These are phyloP conservation scores for Fusarium sp. DNA, from an alignment of 2,329 filamentous ascomycete species.

Conservation along the genomic window DNA sequence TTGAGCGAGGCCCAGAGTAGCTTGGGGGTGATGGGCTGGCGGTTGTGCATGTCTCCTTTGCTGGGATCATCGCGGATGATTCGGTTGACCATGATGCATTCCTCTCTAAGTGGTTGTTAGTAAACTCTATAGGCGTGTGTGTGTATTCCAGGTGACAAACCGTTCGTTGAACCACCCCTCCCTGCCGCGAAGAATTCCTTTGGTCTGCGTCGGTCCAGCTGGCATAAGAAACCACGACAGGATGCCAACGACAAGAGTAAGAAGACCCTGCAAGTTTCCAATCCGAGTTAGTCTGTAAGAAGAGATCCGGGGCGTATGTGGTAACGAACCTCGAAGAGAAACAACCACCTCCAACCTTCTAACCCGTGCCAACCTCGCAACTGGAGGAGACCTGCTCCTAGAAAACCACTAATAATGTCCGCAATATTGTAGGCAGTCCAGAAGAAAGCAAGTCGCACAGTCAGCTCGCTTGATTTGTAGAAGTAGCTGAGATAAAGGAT, in stretches of 20 bases:
- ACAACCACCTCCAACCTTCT: conserved; percentile 69
- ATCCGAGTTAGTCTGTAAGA: not conserved
- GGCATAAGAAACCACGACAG: conserved; percentile 41
- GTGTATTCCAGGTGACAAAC: not conserved
- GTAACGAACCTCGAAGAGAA: conserved; percentile 51
- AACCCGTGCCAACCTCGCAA: conserved; percentile 62
- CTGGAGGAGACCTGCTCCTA: conserved; percentile 62
- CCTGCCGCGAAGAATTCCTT: conserved; percentile 48
- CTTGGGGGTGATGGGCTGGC: conserved; percentile 56
- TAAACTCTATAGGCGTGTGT: not conserved
- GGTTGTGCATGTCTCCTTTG: conserved; percentile 70
- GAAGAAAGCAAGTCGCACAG: conserved; percentile 73
- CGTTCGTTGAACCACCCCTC: conserved; percentile 52
- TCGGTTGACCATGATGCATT: conserved; percentile 67
- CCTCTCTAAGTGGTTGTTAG: conserved; percentile 50
- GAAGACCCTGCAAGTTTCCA: conserved; percentile 23
- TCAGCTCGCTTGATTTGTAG: conserved; percentile 66
- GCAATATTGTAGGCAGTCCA: conserved; percentile 60
- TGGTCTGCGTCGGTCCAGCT: conserved; percentile 55
- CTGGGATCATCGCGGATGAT: conserved; percentile 65
- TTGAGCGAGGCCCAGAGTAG: conserved; percentile 61
- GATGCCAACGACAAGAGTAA: conserved; percentile 46
- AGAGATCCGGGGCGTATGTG: conserved; percentile 2
- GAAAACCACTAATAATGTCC: conserved; percentile 32
- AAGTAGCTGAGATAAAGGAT: conserved; percentile 76